Evolutionary conservation across 495 filamentous ascomycete species (phyloP).

Genomic region (Xylaria venustula): DNA sequence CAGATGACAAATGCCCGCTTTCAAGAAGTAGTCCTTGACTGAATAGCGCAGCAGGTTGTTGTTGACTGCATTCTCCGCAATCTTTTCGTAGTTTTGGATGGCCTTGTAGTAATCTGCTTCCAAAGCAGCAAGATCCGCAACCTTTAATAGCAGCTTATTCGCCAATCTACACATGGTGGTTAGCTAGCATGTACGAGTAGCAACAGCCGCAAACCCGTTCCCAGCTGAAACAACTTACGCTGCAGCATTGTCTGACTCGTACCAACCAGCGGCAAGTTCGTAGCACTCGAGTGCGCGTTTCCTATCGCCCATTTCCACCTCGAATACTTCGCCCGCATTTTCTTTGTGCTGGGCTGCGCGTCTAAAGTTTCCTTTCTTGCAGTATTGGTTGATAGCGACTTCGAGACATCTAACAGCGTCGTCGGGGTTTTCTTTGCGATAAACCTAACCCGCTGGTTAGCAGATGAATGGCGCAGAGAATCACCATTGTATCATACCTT

Average conservation of each 20-base stretch:
- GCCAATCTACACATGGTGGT: constrained; percentile 57
- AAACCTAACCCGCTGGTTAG: constrained; percentile 34
- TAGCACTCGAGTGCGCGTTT: constrained; percentile 76
- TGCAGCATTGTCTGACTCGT: constrained; percentile 78
- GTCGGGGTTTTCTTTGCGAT: constrained; percentile 75
- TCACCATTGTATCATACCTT: constrained; percentile 10
- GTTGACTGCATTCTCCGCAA: constrained; percentile 66
- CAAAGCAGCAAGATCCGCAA: constrained; percentile 79
- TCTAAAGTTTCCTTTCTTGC: constrained; percentile 78
- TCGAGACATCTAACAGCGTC: constrained; percentile 75
- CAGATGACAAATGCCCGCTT: constrained; percentile 81
- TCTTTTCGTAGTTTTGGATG: constrained; percentile 76
- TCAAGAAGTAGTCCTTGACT: constrained; percentile 90
- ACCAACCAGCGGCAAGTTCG: constrained; percentile 81
- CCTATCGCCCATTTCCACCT: constrained; percentile 72
- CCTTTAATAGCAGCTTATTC: constrained; percentile 87
- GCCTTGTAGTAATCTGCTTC: constrained; percentile 78
- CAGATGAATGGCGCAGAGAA: background rate
- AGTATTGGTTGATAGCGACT: constrained; percentile 75
- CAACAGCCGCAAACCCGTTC: background rate
- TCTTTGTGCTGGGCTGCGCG: constrained; percentile 87
- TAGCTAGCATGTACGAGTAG: constrained; percentile 19
- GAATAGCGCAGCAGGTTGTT: constrained; percentile 88
- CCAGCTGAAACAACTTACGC: constrained; percentile 59
- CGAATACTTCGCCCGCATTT: constrained; percentile 77